phyloP scores from a whole-genome alignment of 2,329 filamentous ascomycete genomes.

The Neofusicoccum laricinum region DNA sequence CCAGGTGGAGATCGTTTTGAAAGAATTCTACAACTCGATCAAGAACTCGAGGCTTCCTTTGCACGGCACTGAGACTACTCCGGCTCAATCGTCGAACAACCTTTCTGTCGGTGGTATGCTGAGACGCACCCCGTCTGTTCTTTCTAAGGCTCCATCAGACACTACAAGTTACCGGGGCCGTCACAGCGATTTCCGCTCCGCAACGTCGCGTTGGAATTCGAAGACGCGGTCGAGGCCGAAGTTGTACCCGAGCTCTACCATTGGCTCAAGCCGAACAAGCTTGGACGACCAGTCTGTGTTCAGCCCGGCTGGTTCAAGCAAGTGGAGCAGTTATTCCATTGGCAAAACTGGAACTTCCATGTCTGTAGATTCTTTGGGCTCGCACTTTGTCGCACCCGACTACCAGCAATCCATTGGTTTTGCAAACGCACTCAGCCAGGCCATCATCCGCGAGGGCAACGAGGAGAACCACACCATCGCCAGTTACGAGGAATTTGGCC shows the following conservation, averaged over 20 bases:
- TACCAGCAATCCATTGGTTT: constrained; percentile 98
- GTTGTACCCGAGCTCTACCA: constrained; percentile 71
- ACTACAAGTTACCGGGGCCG: constrained; percentile 71
- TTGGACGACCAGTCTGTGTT: constrained; percentile 90
- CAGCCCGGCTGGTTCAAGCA: constrained; percentile 89
- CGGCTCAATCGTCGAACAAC: constrained; percentile 44
- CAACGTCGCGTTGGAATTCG: constrained; percentile 72
- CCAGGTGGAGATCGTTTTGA: constrained; percentile 86
- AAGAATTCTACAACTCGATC: constrained; percentile 88
- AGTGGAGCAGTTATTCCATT: constrained; percentile 91
- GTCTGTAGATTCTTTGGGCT: constrained; percentile 87
- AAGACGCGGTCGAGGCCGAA: constrained; percentile 82
- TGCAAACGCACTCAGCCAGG: constrained; percentile 92
- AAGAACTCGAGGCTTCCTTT: constrained; percentile 82
- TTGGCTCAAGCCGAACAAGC: constrained; percentile 89
- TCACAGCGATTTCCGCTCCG: constrained; percentile 60
- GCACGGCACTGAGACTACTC: constrained; percentile 63
- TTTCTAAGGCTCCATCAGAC: constrained; percentile 92
- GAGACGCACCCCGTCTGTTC: constrained; percentile 81
- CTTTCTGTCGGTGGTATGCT: constrained; percentile 71
- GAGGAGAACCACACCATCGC: constrained; percentile 66
- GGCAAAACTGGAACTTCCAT: constrained; percentile 87
- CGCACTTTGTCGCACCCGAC: constrained; percentile 70
- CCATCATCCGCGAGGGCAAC: constrained; percentile 87
- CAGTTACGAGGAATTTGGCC: constrained; percentile 57